Evolutionary conservation across 2,329 filamentous ascomycete species (phyloP), one percentile per base, ranked within the genome.

Genomic region (Aspergillus felis): DNA sequence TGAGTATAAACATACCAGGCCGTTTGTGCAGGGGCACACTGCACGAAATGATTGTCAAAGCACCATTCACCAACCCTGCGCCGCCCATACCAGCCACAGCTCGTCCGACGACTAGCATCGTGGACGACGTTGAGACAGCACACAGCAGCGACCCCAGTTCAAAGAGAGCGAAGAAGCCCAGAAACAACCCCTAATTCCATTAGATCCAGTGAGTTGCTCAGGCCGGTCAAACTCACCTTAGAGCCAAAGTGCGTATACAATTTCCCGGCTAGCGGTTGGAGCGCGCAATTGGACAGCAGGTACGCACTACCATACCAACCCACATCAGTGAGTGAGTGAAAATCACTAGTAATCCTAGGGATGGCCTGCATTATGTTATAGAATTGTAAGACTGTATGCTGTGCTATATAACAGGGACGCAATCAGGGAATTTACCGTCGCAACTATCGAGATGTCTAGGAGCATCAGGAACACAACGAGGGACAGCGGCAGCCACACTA

Each of bases 401-500:
- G 44, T 6, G 9, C 29, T 20, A 38, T 25, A 38, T 29, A 12
- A 25, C 28, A 22, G 27, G 17, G 24, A 44, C 28, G 24, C 25
- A 25, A 25, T 25, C 5, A 25, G 25, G 25, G 25, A 25, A 48
- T 49, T 42, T 57, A 74, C 82, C 5, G 82, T 84, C 7, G 77
- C 72, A 55, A 85, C 74, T 52, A 85, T 83, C 1, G 81, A 81
- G 41, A 75, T 78, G 56, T 84, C 82, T 3, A 84, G 61, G 59
- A 83, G 62, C 68, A 81, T 76, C 24, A 82, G 61, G 57, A 82
- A 82, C 14, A 74, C 72, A 6, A 74, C 75, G 3, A 79, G 59
- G 0, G 78, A 82, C 65, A 2, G 69, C 69, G 8, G 58, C 57
- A 24, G 78, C 64, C 20, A 73, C 61, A 60, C 50, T 8, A 67